Evolutionary conservation across 805 yeast genomes (phyloP).

Genomic region (Wickerhamiella sorbophila): DNA sequence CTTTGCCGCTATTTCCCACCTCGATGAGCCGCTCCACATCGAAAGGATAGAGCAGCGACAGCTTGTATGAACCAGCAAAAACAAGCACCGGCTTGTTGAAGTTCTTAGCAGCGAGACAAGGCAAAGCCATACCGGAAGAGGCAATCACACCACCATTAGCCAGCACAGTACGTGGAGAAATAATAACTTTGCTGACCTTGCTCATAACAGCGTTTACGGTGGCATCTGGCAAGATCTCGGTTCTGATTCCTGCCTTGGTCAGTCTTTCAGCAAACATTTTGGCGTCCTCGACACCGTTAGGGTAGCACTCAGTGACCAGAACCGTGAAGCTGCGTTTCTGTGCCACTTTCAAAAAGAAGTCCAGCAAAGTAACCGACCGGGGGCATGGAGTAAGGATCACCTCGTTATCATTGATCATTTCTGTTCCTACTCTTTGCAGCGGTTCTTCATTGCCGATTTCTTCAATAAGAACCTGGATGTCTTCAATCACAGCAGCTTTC

Average conservation of each 20-base stretch:
- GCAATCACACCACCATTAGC: conserved; percentile 94
- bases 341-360: conserved; percentile 74
- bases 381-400: conserved; percentile 80
- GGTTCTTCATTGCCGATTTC: conserved; percentile 86
- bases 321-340: conserved; percentile 86
- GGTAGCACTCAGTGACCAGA: conserved; percentile 74
- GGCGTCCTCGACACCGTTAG: conserved; percentile 68
- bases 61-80: conserved; percentile 84
- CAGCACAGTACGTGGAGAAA: conserved; percentile 84
- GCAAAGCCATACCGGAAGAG: conserved; percentile 80
- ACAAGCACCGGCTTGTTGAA: conserved; percentile 94
- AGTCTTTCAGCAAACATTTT: conserved; percentile 67
- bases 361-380: conserved; percentile 73
- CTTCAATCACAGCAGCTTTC: conserved; percentile 17
- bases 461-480: conserved; percentile 69
- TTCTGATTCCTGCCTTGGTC: conserved; percentile 74
- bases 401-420: conserved; percentile 79
- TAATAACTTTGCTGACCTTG: conserved; percentile 86
- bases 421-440: conserved; percentile 79
- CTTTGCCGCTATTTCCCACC: conserved; percentile 88
- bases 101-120: conserved; percentile 90
- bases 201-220: conserved; percentile 94
- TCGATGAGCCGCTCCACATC: conserved; percentile 72
- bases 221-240: conserved; percentile 84
- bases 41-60: conserved; percentile 86